Percentiles rank a stretch among this genome's conserved stretches.
These are phyloP conservation scores for Trichoderma gamsii DNA, from an alignment of 495 filamentous ascomycete genomes.

Conservation along the genomic window DNA sequence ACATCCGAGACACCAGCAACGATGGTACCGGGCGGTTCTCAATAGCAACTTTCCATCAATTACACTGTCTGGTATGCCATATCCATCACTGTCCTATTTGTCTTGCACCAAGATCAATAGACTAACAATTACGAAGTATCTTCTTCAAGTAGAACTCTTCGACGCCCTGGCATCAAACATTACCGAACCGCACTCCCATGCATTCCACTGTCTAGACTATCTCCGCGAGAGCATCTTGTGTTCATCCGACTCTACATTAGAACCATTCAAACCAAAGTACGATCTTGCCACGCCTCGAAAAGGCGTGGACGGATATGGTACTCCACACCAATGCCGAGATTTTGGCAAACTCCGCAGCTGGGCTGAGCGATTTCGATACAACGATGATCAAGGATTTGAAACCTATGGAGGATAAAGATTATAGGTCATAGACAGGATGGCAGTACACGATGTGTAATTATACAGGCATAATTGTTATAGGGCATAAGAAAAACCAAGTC, in stretches of 20 bases:
- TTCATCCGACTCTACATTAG: not conserved
- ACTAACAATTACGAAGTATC: not conserved
- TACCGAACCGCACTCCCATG: not conserved
- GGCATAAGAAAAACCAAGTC: no score
- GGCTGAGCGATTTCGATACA: slow-evolving; percentile 7
- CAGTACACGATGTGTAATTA: no score
- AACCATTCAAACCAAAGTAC: not conserved
- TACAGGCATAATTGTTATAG: no score
- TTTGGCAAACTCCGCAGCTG: not conserved
- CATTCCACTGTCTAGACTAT: slow-evolving; percentile 5
- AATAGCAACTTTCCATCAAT: not conserved
- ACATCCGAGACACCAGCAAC: not conserved
- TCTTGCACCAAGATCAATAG: not conserved
- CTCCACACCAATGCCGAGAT: not conserved
- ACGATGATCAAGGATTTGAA: not conserved
- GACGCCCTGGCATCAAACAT: not conserved
- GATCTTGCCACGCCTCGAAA: not conserved
- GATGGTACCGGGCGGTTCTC: slow-evolving; percentile 4
- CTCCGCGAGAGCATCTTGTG: slow-evolving; percentile 1
- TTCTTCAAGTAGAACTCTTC: not conserved
- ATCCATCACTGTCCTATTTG: not conserved
- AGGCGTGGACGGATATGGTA: slow-evolving; percentile 1
- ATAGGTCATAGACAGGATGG: not conserved
- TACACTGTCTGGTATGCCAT: not conserved
- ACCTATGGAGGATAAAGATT: not conserved